Evolutionary conservation across 106 monocot species (phyloP), one percentile per base, ranked within the genome.

Genomic region (Phalaenopsis equestris): DNA sequence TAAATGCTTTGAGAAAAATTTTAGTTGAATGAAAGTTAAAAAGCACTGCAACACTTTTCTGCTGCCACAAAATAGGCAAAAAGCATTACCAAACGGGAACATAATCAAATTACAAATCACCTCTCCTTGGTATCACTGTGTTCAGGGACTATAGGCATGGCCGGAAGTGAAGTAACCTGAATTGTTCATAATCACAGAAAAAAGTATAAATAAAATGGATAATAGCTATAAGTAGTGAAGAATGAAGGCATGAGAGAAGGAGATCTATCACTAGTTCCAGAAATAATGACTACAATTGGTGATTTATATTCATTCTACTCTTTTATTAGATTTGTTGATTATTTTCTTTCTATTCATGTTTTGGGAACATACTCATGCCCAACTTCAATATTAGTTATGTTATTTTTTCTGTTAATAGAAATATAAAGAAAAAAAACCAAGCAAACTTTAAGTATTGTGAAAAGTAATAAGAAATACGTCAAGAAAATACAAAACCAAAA

Each of bases 111-210:
- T 24, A 10, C n/a, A 41, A 77, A 41, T 56, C 61, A 82, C 82
- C 82, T 82, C 18, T 77, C 82, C 76, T 82, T 82, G 5, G 49
- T 47, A 75, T 82, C 64, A 43, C 12, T 82, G 42, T 67, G 76
- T 39, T 77, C 82, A 49, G 82, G 65, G 0, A 39, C 65, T n/a
- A 41, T 49, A 39, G 82, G 67, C 19, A 49, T n/a, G 21, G 36
- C 52, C 48, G 82, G 67, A 48, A 82, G 21, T 77, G 76, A 19
- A 15, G 39, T 61, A 52, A 68, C 82, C 82, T 82, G 38, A 23
- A 65, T 43, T 19, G 75, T 48, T 77, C 37, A 74, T 3, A 37
- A 18, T 52, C 41, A 76, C 8, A 49, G 68, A 8, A 6, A 68
- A 48, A 7, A 3, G 12, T 30, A 49, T 49, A 6, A 17, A 6